Evolutionary conservation across 1,139 yeast genomes (phyloP), one percentile per base, ranked within the genome.

Genomic region (Saccharomyces hybrid): DNA sequence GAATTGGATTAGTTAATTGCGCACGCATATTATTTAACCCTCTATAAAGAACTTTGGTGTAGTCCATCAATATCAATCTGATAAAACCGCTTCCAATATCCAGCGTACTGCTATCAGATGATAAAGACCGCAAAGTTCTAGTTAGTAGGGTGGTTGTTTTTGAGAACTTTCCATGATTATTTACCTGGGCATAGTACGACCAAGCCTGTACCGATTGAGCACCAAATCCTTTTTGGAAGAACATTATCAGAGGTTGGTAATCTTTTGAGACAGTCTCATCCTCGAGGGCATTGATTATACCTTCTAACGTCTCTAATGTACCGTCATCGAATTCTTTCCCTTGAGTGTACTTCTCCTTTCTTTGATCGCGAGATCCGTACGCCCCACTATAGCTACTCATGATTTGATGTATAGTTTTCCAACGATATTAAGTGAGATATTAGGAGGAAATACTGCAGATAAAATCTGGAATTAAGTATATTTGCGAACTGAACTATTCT

Each of bases 31-130:
- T 79, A 57, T 78, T 80, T 49, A 90, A 72, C 26, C 87, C 83
- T 62, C 96, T 76, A 69, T 87, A 88, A 3, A 90, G 73, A 25
- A 83, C 78, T 62, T 84, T 86, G 50, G 79, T 68, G 64, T 86
- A 80, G 53, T 76, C 78, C 1, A 76, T 74, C 20, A 89, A 69
- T 8, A 89, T 70, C 23, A 78, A 78, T 51, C 73, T 76, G 55
- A 84, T 79, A 51, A 81, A 69, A 5, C 72, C 70, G 2, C 71
- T 75, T 26, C 77, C 73, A 50, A 62, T 54, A 26, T 56, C 67
- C 52, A 56, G 54, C 31, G 60, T 64, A 14, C 52, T 57, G n/a
- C 61, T 49, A 54, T 66, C 61, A n/a, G 63, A 57, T 44, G 61
- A 58, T n/a, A 67, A 54, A 2, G 60, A 52, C 50, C 59, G 52